Evolutionary conservation across 495 filamentous ascomycete genomes (phyloP).

Genomic region (Aspergillus indologenus): DNA sequence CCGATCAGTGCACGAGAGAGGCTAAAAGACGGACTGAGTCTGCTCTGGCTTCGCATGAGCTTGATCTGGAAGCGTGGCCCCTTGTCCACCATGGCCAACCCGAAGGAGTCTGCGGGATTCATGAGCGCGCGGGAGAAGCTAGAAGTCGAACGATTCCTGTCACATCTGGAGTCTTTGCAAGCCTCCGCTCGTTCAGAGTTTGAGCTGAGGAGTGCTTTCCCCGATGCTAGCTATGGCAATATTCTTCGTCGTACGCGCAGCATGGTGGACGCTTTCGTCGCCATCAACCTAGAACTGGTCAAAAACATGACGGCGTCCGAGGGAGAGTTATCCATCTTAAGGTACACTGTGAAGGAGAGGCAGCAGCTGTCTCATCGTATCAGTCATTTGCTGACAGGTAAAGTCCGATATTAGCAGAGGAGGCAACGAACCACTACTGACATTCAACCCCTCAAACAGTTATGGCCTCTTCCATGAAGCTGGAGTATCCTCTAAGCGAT

Average conservation of each 20-base stretch:
- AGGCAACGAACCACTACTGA: background rate
- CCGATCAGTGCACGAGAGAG: conserved; percentile 84
- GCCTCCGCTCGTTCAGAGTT: conserved; percentile 75
- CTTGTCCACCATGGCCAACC: conserved; percentile 64
- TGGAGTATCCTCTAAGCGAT: conserved; percentile 89
- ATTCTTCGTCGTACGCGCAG: conserved; percentile 75
- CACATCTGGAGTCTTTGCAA: conserved; percentile 68
- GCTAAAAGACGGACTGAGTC: conserved; percentile 78
- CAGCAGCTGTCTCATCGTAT: conserved; percentile 77
- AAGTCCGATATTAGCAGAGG: conserved; percentile 13
- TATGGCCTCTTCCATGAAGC: conserved; percentile 84
- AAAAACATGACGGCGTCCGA: conserved; percentile 73
- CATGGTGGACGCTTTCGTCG: conserved; percentile 88
- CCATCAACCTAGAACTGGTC: conserved; percentile 88
- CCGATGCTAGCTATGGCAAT: conserved; percentile 60
- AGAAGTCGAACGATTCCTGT: conserved; percentile 57
- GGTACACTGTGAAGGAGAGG: conserved; percentile 76
- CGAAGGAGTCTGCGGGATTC: conserved; percentile 54
- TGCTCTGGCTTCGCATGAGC: conserved; percentile 91
- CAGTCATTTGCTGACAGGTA: conserved; percentile 85
- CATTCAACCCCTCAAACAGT: conserved; percentile 55
- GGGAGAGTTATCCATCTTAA: conserved; percentile 74
- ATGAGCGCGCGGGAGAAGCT: conserved; percentile 82
- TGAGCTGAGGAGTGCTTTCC: conserved; percentile 80
- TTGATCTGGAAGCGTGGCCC: conserved; percentile 97